Evolutionary conservation across 2,329 filamentous ascomycete genomes (phyloP).

Genomic region (Scopulariopsis brevicaulis): DNA sequence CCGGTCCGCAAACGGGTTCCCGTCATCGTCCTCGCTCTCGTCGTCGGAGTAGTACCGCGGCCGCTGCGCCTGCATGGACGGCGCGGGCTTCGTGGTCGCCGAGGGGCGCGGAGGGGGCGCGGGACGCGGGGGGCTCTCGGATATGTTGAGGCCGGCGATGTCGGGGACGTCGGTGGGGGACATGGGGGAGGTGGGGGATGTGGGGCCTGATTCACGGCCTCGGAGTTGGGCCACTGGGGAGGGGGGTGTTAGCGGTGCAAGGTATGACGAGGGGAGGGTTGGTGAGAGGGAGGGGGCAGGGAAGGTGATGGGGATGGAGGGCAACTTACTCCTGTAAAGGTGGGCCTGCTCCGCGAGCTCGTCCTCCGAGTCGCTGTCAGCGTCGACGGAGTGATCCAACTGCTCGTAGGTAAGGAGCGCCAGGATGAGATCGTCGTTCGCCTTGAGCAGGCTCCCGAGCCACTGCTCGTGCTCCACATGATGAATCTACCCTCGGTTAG

Average conservation of each 20-base stretch:
- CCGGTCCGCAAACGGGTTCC: slow-evolving; percentile 77
- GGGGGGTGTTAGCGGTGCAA: neutral
- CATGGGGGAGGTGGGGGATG: slow-evolving; percentile 26
- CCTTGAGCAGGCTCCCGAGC: slow-evolving; percentile 80
- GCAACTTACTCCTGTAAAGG: slow-evolving; percentile 43
- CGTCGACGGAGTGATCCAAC: slow-evolving; percentile 74
- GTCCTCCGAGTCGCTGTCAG: slow-evolving; percentile 60
- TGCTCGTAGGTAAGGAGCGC: slow-evolving; percentile 93
- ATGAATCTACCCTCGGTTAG: slow-evolving; percentile 53
- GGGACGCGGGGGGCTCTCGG: slow-evolving; percentile 23
- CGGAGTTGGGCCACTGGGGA: slow-evolving; percentile 40
- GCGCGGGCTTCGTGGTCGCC: slow-evolving; percentile 34
- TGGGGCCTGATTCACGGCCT: slow-evolving; percentile 24
- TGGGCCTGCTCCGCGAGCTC: slow-evolving; percentile 57
- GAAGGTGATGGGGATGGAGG: slow-evolving; percentile 6
- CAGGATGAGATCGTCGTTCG: slow-evolving; percentile 91
- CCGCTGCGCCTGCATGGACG: slow-evolving; percentile 29
- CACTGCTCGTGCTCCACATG: slow-evolving; percentile 84
- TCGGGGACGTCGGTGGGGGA: slow-evolving; percentile 16
- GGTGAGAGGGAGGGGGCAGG: slow-evolving; percentile 9
- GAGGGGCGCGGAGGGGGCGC: slow-evolving; percentile 35
- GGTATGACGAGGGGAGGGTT: neutral
- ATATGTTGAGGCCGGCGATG: slow-evolving; percentile 32
- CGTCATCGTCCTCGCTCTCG: slow-evolving; percentile 54
- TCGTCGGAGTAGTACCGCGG: slow-evolving; percentile 31